Base-by-base conservation (phyloP, 768 basidiomycete genomes). In the Macrolepiota albuminosa region DNA sequence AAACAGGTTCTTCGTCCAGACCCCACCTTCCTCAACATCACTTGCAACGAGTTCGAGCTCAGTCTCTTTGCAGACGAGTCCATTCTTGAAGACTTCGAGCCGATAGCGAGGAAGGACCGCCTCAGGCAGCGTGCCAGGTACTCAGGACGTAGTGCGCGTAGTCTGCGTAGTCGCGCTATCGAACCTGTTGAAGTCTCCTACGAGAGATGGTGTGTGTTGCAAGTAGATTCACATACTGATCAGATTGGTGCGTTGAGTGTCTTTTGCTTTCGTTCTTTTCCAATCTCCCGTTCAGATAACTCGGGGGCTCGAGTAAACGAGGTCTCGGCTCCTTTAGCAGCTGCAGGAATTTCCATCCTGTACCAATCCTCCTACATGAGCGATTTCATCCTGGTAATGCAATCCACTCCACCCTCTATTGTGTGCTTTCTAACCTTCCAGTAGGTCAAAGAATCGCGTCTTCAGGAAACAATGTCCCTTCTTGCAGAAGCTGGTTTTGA, bases 281-380 rank as follows among this genome's bases (percentile, higher is more conserved):
- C 62, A 54, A 49, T 8, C 7, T 37, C 43, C 47, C 26, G 45
- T 43, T 2, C 63, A 88, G 87, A 86, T 68, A 84, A 81, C 61
- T 84, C 87, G 6, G 88, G 89, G 13, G 84, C 86, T 21, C 81
- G 90, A 49, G 84, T 91, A 0, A 83, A 85, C 61, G 88, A 91
- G 67, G 76, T 93, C 36, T 91, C 91, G 24, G 85, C 87, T 16
- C 88, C 86, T 36, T 75, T 93, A 21, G 88, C 89, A 11, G 85
- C 83, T 13, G 87, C 86, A 40, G 88, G 88, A 3, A 90, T 93
- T 40, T 89, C 87, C 36, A 92, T 93, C 52, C 75, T 92, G 14
- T 93, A 92, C 70, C 88, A 90, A 68, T 89, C 88, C 6, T 89
- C 89, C 2, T 91, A 92, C 70, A 85, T 84, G 81, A 86, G 88